phyloP scores from a whole-genome alignment of 768 basidiomycete genomes.

The Amanita pseudoporphyria region DNA sequence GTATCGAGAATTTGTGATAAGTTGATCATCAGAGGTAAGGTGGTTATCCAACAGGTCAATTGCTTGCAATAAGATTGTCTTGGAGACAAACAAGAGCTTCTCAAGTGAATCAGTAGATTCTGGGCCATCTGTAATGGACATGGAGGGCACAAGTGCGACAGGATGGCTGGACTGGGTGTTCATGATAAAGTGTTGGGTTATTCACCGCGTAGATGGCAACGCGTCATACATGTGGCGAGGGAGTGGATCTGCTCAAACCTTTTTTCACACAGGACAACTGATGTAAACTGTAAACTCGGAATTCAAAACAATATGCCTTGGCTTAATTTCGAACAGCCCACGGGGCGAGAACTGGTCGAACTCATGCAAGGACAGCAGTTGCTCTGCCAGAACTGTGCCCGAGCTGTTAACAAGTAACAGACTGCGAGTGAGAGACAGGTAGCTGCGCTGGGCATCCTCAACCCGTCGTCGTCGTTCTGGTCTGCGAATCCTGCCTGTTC shows the following conservation, averaged over 20 bases:
- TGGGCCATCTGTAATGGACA: not conserved
- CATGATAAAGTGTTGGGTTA: not conserved
- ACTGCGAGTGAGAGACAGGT: slow-evolving; percentile 62
- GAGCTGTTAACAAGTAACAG: slow-evolving; percentile 13
- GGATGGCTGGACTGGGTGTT: not conserved
- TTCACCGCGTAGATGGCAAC: not conserved
- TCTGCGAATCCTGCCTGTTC: slow-evolving; percentile 11
- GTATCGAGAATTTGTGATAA: slow-evolving; percentile 57
- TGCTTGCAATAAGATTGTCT: slow-evolving; percentile 61
- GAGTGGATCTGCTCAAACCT: no score
- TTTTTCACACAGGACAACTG: not conserved
- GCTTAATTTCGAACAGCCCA: slow-evolving; percentile 77
- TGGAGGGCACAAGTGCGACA: not conserved
- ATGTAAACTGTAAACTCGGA: slow-evolving; percentile 8
- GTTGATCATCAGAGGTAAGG: slow-evolving; percentile 59
- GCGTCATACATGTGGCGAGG: not conserved
- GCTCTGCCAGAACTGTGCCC: slow-evolving; percentile 57
- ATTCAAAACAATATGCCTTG: slow-evolving; percentile 42
- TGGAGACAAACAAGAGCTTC: slow-evolving; percentile 59
- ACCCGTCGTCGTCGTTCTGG: slow-evolving; percentile 81
- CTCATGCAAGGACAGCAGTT: slow-evolving; percentile 59
- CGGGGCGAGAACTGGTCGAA: slow-evolving; percentile 49
- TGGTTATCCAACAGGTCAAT: slow-evolving; percentile 60
- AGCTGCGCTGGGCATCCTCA: slow-evolving; percentile 26
- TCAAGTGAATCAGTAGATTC: slow-evolving; percentile 20